These are phyloP conservation scores for Aspergillus sp. DNA, from an alignment of 2,329 filamentous ascomycete species.

Conservation along the genomic window DNA sequence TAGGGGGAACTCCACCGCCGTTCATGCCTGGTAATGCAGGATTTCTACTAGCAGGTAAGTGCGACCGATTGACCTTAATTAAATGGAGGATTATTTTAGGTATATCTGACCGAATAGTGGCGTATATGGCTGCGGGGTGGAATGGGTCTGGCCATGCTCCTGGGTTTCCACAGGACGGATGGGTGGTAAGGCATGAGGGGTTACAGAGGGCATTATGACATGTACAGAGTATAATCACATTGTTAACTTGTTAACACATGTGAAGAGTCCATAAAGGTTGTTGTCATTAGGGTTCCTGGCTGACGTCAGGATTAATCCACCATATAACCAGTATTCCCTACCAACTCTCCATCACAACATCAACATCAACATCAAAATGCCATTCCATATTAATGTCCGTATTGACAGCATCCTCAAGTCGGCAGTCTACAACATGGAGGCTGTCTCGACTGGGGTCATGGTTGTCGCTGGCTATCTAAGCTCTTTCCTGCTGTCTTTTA, in stretches of 20 bases:
- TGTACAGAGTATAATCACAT: too few species aligned
- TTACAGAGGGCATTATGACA: conserved; percentile 6
- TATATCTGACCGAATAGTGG: not conserved
- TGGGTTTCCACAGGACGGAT: conserved; percentile 14
- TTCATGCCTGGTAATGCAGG: conserved; percentile 19
- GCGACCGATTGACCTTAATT: too few species aligned
- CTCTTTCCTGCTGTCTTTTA: not conserved
- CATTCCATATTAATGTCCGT: not conserved
- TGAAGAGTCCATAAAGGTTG: too few species aligned
- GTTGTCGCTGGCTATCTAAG: not conserved
- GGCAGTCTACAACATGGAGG: not conserved
- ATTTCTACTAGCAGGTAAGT: conserved; percentile 13
- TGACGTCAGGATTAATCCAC: too few species aligned
- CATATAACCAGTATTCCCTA: too few species aligned
- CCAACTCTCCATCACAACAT: too few species aligned
- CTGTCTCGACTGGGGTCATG: not conserved
- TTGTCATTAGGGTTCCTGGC: too few species aligned
- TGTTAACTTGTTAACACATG: too few species aligned
- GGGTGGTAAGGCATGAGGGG: conserved; percentile 14
- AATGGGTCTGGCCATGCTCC: conserved; percentile 12
- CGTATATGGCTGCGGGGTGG: conserved; percentile 19
- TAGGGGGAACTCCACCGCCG: conserved; percentile 14
- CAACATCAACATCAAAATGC: not conserved
- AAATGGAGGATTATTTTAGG: not conserved
- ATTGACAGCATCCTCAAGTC: not conserved